These are phyloP conservation scores for Nematodospora valgi DNA, from an alignment of 805 yeast genomes.

Conservation along the genomic window DNA sequence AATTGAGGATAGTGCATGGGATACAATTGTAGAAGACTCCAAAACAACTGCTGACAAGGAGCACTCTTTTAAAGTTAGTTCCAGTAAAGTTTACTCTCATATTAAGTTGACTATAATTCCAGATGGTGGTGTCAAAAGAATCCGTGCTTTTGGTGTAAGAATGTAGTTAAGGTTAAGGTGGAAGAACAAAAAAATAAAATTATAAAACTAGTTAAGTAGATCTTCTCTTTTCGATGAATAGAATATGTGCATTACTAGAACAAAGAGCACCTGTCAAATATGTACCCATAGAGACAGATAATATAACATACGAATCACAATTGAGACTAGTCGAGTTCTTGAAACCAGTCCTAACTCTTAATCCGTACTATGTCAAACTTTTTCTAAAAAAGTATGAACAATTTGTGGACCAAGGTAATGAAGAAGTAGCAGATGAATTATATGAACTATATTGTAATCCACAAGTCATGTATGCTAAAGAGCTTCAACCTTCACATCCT, in stretches of 20 bases:
- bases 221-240: conserved; percentile 7
- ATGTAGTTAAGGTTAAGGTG: conserved; percentile 8
- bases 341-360: conserved; percentile 15
- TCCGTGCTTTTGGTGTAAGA: conserved; percentile 72
- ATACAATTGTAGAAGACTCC: conserved; percentile 55
- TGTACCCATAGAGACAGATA: neutral
- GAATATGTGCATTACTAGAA: conserved; percentile 5
- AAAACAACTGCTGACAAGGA: conserved; percentile 84
- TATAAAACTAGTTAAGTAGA: neutral
- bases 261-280: conserved; percentile 8
- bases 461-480: conserved; percentile 27
- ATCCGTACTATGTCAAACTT: conserved; percentile 49
- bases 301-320: conserved; percentile 8
- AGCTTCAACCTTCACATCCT: conserved; percentile 31
- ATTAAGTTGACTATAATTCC: conserved; percentile 83
- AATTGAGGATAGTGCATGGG: conserved; percentile 55
- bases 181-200: conserved; percentile 2
- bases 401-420: conserved; percentile 24
- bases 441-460: conserved; percentile 39
- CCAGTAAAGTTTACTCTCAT: conserved; percentile 51
- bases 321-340: conserved; percentile 1
- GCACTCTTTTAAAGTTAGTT: conserved; percentile 49
- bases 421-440: conserved; percentile 37
- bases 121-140: conserved; percentile 94
- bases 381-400: conserved; percentile 43